Percentiles rank a stretch among this genome's conserved stretches.
phyloP scores from a whole-genome alignment of 2,329 filamentous ascomycete genomes.

The Alternaria triticimaculans region DNA sequence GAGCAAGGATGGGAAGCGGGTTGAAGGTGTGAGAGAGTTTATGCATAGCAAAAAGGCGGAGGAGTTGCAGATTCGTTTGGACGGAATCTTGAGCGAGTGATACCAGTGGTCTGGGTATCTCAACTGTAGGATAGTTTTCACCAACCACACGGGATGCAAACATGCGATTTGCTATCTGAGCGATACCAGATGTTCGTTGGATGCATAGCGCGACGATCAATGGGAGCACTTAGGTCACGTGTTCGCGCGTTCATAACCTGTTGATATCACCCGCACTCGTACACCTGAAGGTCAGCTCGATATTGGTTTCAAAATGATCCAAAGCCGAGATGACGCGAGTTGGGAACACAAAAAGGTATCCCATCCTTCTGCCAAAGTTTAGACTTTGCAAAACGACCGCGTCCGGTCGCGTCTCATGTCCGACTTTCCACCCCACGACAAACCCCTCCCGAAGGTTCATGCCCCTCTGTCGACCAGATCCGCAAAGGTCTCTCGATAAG shows the following conservation, averaged over 20 bases:
- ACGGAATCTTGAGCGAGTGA: conserved; percentile 41
- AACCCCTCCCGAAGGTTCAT: background rate
- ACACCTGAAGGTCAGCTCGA: background rate
- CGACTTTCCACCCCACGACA: background rate
- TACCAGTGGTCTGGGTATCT: background rate
- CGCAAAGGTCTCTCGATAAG: background rate
- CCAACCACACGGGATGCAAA: background rate
- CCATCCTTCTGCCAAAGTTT: background rate
- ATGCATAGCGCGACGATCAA: background rate
- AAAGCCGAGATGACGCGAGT: background rate
- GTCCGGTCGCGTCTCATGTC: background rate
- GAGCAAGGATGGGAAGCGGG: conserved; percentile 28
- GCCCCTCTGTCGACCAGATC: background rate
- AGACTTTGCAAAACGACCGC: background rate
- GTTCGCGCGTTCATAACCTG: background rate
- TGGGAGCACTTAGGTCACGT: background rate
- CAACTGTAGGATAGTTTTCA: background rate
- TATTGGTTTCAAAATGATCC: background rate
- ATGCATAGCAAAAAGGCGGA: conserved; percentile 50
- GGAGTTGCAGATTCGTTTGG: conserved; percentile 47
- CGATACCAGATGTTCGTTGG: background rate
- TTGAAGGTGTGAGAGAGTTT: conserved; percentile 48
- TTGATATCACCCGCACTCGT: background rate
- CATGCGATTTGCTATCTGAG: background rate
- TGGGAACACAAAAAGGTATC: background rate